phyloP scores from a whole-genome alignment of 2,329 filamentous ascomycete species.

The Cryphonectria naterciae region DNA sequence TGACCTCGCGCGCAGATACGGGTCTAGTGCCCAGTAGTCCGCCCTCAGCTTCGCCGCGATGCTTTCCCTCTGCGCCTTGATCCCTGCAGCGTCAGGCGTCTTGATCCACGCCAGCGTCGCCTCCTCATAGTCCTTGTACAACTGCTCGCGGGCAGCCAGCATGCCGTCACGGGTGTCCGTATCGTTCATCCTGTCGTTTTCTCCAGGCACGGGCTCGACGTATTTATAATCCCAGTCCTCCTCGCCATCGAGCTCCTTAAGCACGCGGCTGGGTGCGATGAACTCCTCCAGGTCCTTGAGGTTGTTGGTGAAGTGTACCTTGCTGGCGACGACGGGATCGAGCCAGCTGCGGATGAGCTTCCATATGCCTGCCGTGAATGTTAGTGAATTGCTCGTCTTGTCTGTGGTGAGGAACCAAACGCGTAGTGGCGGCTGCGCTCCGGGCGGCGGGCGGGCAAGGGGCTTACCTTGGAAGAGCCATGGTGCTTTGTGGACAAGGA shows the following conservation, averaged over 20 bases:
- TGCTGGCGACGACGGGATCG: constrained; percentile 91
- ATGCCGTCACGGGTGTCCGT: constrained; percentile 65
- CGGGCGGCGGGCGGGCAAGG: not conserved
- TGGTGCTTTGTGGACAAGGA: constrained; percentile 93
- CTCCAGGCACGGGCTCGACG: constrained; percentile 72
- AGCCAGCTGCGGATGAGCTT: constrained; percentile 94
- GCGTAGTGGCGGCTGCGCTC: not conserved
- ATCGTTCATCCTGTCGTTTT: constrained; percentile 78
- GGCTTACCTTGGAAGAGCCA: constrained; percentile 88
- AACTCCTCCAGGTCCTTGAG: constrained; percentile 77
- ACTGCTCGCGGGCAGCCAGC: constrained; percentile 61
- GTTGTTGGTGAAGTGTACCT: constrained; percentile 91
- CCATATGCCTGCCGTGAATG: constrained; percentile 72
- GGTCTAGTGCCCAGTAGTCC: constrained; percentile 90
- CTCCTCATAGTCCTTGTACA: constrained; percentile 76
- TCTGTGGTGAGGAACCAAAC: not conserved
- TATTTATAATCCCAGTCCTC: constrained; percentile 87
- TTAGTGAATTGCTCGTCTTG: constrained; percentile 24
- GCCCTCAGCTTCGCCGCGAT: constrained; percentile 67
- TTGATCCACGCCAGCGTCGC: constrained; percentile 77
- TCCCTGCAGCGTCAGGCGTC: constrained; percentile 48
- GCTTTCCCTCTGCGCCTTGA: constrained; percentile 61
- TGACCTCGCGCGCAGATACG: constrained; percentile 80
- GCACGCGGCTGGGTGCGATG: constrained; percentile 71
- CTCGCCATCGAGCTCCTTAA: constrained; percentile 82